Percentiles rank a stretch among this genome's conserved stretches.
These are phyloP conservation scores for Aleurites moluccanus DNA, from an alignment of 441 rosid genomes.

Conservation along the genomic window DNA sequence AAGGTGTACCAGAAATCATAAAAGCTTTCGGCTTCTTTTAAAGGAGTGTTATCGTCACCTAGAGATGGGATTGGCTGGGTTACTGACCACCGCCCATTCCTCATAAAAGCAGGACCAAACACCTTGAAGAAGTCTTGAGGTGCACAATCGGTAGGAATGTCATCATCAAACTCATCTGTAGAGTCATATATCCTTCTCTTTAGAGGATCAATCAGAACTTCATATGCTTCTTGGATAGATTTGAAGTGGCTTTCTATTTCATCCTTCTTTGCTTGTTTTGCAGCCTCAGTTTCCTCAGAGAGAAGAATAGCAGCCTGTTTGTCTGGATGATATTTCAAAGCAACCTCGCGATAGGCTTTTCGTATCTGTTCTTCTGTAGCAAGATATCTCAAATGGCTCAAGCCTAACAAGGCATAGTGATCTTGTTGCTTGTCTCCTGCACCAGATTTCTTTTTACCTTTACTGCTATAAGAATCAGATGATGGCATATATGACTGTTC, in stretches of 20 bases:
- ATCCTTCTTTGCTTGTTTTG: conserved; percentile 85
- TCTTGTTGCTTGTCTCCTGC: conserved; percentile 72
- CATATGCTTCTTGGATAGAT: conserved; percentile 91
- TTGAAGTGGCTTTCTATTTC: conserved; percentile 88
- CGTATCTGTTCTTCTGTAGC: conserved; percentile 97
- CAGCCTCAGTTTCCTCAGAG: conserved; percentile 87
- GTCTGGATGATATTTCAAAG: conserved; percentile 90
- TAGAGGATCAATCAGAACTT: conserved; percentile 81
- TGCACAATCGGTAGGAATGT: conserved; percentile 80
- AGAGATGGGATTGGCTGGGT: conserved; percentile 67
- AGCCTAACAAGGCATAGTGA: conserved; percentile 87
- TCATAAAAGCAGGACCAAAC: conserved; percentile 92
- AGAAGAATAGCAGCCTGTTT: conserved; percentile 90
- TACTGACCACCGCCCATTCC: conserved; percentile 96
- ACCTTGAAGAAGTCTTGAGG: conserved; percentile 95
- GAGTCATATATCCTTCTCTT: conserved; percentile 93
- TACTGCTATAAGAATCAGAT: conserved; percentile 64
- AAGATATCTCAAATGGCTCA: conserved; percentile 88
- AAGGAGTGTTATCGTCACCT: conserved; percentile 63
- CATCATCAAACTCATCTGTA: conserved; percentile 96
- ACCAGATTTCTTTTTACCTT: conserved; percentile 82
- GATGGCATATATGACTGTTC: conserved; percentile 59
- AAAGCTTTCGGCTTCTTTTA: conserved; percentile 76
- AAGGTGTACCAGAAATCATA: conserved; percentile 90
- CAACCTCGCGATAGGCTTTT: conserved; percentile 90